Evolutionary conservation across 345 rosid species (phyloP), one percentile per base, ranked within the genome.

Genomic region (Corchorus olitorius): DNA sequence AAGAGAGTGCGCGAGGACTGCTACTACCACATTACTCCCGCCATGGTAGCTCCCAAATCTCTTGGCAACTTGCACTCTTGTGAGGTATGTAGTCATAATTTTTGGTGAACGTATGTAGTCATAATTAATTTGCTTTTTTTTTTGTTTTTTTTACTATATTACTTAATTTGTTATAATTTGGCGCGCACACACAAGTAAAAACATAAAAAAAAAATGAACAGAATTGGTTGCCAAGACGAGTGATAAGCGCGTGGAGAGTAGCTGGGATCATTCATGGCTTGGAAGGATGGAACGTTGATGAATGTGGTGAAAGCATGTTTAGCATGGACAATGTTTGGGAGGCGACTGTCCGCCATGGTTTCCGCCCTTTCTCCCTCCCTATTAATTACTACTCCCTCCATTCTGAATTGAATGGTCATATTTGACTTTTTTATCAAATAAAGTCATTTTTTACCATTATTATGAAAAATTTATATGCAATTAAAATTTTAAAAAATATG

Each of bases 1-100:
- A 79, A 73, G 41, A 78, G 71, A 77, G 15, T 61, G 11, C 89
- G 89, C 19, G 72, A 78, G 22, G 91, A 87, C 73, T 87, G 94
- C 78, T 74, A 83, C 77, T 90, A 90, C 82, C 84, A 84, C 22
- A 65, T 52, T 55, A 87, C 88, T 20, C 92, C 94, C 0, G 88
- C 89, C 2, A 80, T 87, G 90, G 15, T 55, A 6, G 69, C 74
- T 76, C 94, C 94, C 46, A 62, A 70, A 9, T 82, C 92, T 54
- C 75, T 86, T 53, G 52, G 69, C 20, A 90, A 87, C 75, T 52
- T 88, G 75, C 80, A 90, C 73, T 82, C 88, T 1, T 90, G 90
- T 77, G 92, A 89, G 89, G 94, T 88, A n/a, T n/a, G n/a, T n/a
- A n/a, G n/a, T n/a, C n/a, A n/a, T n/a, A n/a, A n/a, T n/a, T n/a